phyloP scores from a whole-genome alignment of 805 yeast genomes.

The Monosporozyma yasuniensis region DNA sequence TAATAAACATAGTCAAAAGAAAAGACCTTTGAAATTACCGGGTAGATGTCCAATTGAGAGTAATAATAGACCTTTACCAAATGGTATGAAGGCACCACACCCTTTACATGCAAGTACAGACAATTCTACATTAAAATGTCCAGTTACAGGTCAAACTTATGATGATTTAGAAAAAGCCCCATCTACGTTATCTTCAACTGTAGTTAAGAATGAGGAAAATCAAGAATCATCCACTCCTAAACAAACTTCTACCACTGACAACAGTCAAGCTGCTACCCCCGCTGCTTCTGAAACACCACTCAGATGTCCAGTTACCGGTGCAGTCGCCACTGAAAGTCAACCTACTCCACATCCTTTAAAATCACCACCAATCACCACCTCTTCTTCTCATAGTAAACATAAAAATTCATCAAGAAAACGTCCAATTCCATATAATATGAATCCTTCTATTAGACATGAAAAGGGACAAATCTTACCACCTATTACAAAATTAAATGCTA shows the following conservation, averaged over 20 bases:
- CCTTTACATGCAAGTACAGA: constrained; percentile 5
- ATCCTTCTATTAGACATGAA: neutral
- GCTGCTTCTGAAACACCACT: neutral
- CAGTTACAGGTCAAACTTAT: constrained; percentile 15
- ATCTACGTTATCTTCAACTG: neutral
- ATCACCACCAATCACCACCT: neutral
- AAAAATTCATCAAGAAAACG: neutral
- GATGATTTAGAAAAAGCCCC: neutral
- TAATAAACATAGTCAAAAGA: constrained; percentile 5
- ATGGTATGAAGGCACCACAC: constrained; percentile 4
- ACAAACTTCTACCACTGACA: neutral
- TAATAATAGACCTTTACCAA: neutral
- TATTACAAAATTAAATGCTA: neutral
- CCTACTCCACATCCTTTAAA: neutral
- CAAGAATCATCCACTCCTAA: neutral
- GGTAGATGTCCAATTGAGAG: neutral
- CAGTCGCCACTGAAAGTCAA: neutral
- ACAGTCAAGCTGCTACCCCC: neutral
- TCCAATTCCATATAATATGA: neutral
- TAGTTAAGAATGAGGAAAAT: neutral
- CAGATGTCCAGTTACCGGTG: neutral
- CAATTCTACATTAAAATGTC: constrained; percentile 16
- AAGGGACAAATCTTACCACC: neutral
- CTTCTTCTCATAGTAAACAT: neutral
- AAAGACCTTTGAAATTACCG: constrained; percentile 4